These are phyloP conservation scores for Acidomyces sp. DNA, from an alignment of 495 filamentous ascomycete species.

Conservation along the genomic window DNA sequence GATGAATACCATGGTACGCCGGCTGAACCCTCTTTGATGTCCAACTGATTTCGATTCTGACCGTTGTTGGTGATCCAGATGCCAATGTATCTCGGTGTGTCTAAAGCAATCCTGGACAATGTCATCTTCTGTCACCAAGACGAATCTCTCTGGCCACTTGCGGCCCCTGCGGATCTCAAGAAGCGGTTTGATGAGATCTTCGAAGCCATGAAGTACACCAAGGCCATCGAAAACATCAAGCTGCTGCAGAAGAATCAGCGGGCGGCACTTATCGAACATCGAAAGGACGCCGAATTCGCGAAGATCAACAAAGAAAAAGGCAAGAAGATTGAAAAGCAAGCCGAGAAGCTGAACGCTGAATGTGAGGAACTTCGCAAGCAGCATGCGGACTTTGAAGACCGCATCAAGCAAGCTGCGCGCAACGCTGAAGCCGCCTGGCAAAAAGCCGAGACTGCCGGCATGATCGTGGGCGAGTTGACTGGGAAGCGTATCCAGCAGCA, in stretches of 20 bases:
- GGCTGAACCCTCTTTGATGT: too few species aligned
- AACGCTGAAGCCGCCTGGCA: conserved; percentile 47
- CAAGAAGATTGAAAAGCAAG: conserved; percentile 51
- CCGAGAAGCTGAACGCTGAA: conserved; percentile 51
- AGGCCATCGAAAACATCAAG: conserved; percentile 91
- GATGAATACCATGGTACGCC: too few species aligned
- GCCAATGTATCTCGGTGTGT: conserved; percentile 80
- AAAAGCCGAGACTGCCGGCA: conserved; percentile 46
- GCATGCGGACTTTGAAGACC: conserved; percentile 40
- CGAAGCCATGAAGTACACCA: conserved; percentile 90
- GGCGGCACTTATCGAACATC: conserved; percentile 55
- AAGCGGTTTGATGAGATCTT: conserved; percentile 96
- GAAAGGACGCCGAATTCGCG: conserved; percentile 57
- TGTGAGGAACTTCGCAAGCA: conserved; percentile 54
- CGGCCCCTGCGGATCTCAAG: conserved; percentile 70
- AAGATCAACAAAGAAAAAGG: conserved; percentile 81
- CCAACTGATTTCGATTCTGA: too few species aligned
- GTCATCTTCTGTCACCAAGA: conserved; percentile 99
- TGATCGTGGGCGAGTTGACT: conserved; percentile 56
- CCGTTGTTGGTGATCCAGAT: conserved; percentile 42
- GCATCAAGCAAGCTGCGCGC: conserved; percentile 42
- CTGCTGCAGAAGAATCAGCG: conserved; percentile 67
- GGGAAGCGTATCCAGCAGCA: conserved; percentile 60
- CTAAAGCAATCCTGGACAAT: conserved; percentile 73
- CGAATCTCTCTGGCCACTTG: conserved; percentile 96